phyloP scores from a whole-genome alignment of 2,329 filamentous ascomycete species.

The Didymella keratinophila region DNA sequence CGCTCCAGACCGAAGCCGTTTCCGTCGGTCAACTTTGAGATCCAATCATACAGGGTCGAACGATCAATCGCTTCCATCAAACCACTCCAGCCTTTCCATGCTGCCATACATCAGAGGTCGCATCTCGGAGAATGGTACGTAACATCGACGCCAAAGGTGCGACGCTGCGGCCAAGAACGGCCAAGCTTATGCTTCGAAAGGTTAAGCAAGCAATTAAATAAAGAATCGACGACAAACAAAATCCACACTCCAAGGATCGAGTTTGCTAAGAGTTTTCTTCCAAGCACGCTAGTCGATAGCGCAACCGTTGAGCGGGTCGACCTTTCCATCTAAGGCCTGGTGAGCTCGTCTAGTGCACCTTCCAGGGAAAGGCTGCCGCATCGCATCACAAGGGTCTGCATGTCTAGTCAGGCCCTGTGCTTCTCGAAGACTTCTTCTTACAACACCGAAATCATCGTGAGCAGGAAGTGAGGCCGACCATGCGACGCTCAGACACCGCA shows the following conservation, averaged over 20 bases:
- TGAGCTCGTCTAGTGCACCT: background rate
- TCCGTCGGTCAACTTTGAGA: conserved; percentile 13
- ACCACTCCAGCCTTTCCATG: conserved; percentile 9
- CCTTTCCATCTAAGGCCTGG: background rate
- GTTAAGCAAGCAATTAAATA: conserved; percentile 19
- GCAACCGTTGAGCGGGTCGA: background rate
- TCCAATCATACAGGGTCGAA: conserved; percentile 17
- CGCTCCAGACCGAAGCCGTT: conserved; percentile 17
- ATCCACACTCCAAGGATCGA: conserved; percentile 15
- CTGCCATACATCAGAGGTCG: conserved; percentile 12
- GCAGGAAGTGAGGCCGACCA: conserved; percentile 17
- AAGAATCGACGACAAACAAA: conserved; percentile 21
- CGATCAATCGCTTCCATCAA: conserved; percentile 5
- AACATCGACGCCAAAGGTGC: conserved; percentile 11
- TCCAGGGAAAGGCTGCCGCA: conserved; percentile 13
- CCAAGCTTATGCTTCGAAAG: conserved; percentile 16
- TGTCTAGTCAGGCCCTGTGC: conserved; percentile 16
- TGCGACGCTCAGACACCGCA: conserved; percentile 15
- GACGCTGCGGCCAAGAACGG: conserved; percentile 20
- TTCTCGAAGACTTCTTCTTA: conserved; percentile 19
- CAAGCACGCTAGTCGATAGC: conserved; percentile 12
- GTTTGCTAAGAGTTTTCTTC: conserved; percentile 14
- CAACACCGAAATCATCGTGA: conserved; percentile 21
- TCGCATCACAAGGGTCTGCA: conserved; percentile 16
- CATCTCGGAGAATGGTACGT: conserved; percentile 24